These are phyloP conservation scores for Phytopythium chamaehyphon DNA, from an alignment of 352 stramenopile species.

Conservation along the genomic window DNA sequence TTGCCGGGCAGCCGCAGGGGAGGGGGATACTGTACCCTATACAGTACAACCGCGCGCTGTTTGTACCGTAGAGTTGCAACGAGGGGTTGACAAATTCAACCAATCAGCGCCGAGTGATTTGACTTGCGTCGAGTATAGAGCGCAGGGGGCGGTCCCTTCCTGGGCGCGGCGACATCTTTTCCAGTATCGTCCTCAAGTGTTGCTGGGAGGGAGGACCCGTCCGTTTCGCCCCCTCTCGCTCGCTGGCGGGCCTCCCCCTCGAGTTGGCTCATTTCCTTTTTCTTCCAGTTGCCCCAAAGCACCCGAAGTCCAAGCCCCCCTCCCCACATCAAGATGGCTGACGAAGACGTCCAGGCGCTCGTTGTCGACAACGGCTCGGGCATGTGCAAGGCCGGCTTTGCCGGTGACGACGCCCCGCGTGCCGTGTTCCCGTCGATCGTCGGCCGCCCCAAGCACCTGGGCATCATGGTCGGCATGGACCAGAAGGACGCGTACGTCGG, in stretches of 20 bases:
- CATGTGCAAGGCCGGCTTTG: slow-evolving; percentile 99
- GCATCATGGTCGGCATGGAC: slow-evolving; percentile 98
- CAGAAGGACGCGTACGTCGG: slow-evolving; percentile 94
- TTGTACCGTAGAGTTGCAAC: background rate
- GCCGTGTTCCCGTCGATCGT: slow-evolving; percentile 97
- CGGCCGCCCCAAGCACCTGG: slow-evolving; percentile 93
- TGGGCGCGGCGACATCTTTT: slow-evolving; percentile 7
- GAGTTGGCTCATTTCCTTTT: slow-evolving; percentile 24
- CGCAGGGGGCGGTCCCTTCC: background rate
- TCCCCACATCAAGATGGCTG: slow-evolving; percentile 36
- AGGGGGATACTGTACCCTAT: slow-evolving; percentile 1
- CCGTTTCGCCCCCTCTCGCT: slow-evolving; percentile 10
- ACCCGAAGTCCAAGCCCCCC: slow-evolving; percentile 6
- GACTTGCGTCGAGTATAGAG: slow-evolving; percentile 21
- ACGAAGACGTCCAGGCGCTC: slow-evolving; percentile 63
- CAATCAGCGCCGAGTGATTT: background rate
- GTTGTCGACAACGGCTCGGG: slow-evolving; percentile 98
- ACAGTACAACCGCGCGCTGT: background rate
- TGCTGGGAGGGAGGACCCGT: slow-evolving; percentile 12
- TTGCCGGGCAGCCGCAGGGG: background rate
- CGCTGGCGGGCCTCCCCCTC: no score
- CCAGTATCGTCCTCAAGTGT: background rate
- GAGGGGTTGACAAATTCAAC: slow-evolving; percentile 3
- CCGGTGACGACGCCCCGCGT: slow-evolving; percentile 94
- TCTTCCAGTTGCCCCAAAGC: slow-evolving; percentile 18